Conservation (phyloP, 257 asterid species). For the Craterostigma plantagineum region DNA sequence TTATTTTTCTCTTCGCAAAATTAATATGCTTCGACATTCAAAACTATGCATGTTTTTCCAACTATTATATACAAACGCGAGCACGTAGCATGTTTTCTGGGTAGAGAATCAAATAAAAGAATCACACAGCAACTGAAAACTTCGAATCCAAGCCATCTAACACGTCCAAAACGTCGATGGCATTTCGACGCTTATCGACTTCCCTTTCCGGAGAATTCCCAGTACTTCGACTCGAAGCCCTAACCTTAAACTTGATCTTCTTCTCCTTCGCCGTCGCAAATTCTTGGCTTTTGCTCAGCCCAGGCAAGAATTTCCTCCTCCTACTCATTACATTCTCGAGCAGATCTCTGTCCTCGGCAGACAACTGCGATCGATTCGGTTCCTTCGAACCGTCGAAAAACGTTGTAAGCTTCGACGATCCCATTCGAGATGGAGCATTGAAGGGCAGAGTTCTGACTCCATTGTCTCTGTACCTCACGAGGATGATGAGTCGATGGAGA, state of each 20-base stretch:
- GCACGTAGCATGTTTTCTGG: background rate
- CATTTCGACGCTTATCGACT: conserved; percentile 4
- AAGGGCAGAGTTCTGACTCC: conserved; percentile 26
- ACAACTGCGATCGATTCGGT: conserved; percentile 7
- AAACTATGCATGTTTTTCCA: no score
- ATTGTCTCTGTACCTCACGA: conserved; percentile 44
- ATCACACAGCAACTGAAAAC: conserved; percentile 17
- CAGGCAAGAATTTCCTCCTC: conserved; percentile 35
- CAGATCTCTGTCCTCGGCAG: conserved; percentile 50
- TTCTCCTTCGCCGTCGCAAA: conserved; percentile 16
- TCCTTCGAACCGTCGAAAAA: conserved; percentile 5
- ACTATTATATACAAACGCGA: no score
- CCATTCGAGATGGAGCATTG: conserved; percentile 47
- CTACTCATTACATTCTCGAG: conserved; percentile 60
- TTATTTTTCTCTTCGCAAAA: no score
- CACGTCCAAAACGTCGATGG: conserved; percentile 45
- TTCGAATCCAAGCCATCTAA: conserved; percentile 63
- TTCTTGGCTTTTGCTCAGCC: conserved; percentile 88
- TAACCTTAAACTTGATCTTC: conserved; percentile 14
- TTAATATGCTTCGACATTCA: no score
- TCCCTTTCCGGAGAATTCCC: conserved; percentile 55
- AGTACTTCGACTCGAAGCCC: conserved; percentile 50
- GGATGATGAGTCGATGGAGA: conserved; percentile 70
- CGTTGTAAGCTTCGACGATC: conserved; percentile 4
- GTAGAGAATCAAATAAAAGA: background rate